Base-by-base conservation (phyloP, 1,284 basidiomycete species). In the Dichomitus squalens region DNA sequence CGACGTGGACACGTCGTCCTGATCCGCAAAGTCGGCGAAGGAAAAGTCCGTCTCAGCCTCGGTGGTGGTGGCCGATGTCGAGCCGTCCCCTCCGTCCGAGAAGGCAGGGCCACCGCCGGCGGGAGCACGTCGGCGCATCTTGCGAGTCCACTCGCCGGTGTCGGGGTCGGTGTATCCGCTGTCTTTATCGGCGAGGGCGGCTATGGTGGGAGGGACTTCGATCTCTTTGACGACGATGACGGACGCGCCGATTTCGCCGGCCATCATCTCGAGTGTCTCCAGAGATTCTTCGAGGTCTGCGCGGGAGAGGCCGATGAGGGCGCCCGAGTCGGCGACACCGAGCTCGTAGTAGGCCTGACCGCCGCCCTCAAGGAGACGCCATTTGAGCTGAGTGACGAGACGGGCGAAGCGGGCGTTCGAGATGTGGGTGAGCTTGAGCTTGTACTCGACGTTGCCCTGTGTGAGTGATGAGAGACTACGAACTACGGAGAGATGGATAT, bases 271-370 rank as follows among this genome's bases (percentile, higher is more conserved):
- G 14, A 97, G 82, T 0, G 94, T 96, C 64, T 87, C 84, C 38
- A 97, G 75, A 2, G 87, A 91, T 60, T 83, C 81, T 58, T 92
- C 90, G 66, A 97, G 85, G 71, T 96, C 90, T 1, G 75, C 72
- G 25, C 87, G 79, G 0, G 84, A 78, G 6, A 97, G 81, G 0
- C 95, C 95, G 41, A 96, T 82, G 16, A 97, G 85, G 3, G 87
- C 84, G 1, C 95, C 95, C 3, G 90, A 90, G 70, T 97, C 95
- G 34, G 87, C 82, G 0, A 97, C 88, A 14, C 95, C 95, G 16
- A 97, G 84, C 71, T 96, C 95, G 67, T 97, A 97, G 70, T 94
- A 92, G 0, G 95, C 94, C 69, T 93, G 89, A 4, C 95, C 95
- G 4, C 91, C 88, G 14, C 95, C 95, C 72, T 96, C 92, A 49